Conservation (phyloP, 805 yeast genomes). For the Candida berthetii region DNA sequence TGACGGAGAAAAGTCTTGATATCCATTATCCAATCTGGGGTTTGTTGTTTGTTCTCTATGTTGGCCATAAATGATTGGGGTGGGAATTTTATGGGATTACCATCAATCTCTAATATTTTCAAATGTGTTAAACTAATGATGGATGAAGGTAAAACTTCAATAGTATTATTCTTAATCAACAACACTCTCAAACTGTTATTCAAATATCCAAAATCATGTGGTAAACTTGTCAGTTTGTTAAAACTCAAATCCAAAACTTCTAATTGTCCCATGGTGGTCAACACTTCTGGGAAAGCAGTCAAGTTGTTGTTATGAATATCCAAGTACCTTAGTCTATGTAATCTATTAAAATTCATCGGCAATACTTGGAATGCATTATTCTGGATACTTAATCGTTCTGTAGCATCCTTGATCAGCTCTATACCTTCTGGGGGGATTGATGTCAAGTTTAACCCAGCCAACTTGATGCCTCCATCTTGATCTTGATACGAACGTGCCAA, state of each 20-base stretch:
- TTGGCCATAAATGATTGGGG: constrained; percentile 30
- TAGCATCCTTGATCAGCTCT: constrained; percentile 26
- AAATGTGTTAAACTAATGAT: constrained; percentile 46
- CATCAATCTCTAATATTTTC: constrained; percentile 52
- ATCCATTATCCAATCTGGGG: constrained; percentile 40
- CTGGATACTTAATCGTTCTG: constrained; percentile 49
- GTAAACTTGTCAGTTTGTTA: constrained; percentile 45
- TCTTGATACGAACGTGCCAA: constrained; percentile 10
- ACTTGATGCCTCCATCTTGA: constrained; percentile 26
- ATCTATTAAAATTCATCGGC: constrained; percentile 38
- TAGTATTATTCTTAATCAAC: constrained; percentile 53
- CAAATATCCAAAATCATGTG: constrained; percentile 34
- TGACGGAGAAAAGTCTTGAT: constrained; percentile 31
- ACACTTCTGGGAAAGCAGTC: constrained; percentile 42
- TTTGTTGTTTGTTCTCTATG: constrained; percentile 26
- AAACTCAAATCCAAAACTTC: constrained; percentile 64
- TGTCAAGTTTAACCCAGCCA: constrained; percentile 31
- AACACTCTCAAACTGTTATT: constrained; percentile 43
- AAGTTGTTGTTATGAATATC: constrained; percentile 63
- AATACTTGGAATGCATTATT: constrained; percentile 40
- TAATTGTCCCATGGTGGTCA: constrained; percentile 32
- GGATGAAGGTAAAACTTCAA: constrained; percentile 47
- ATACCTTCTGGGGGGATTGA: constrained; percentile 32
- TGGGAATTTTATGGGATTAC: constrained; percentile 54
- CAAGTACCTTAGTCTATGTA: constrained; percentile 46